Percentiles rank a stretch among this genome's conserved stretches.
Evolutionary conservation across 345 rosid species (phyloP).

Genomic region (Aquilaria yunnanensis): DNA sequence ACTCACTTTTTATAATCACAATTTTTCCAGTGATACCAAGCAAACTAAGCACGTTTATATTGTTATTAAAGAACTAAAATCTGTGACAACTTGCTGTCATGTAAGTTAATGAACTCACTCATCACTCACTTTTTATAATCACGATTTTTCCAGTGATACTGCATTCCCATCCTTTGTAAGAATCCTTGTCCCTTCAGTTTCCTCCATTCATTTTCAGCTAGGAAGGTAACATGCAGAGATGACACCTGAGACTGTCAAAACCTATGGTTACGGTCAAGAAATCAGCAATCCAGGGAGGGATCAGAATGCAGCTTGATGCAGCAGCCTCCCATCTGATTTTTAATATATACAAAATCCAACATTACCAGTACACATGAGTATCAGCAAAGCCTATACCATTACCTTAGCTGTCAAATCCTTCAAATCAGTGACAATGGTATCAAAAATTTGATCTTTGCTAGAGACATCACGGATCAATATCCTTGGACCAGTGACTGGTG

Average conservation of each 20-base stretch:
- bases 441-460: constrained; percentile 65
- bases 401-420: constrained; percentile 70
- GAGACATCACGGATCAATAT: constrained; percentile 55
- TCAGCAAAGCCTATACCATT: constrained; percentile 5
- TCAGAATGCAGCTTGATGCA: constrained; percentile 10
- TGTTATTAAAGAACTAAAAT: too few relatives aligned
- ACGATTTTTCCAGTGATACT: constrained; percentile 89
- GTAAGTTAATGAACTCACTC: neutral
- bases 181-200: constrained; percentile 65
- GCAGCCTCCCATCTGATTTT: neutral
- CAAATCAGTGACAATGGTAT: constrained; percentile 57
- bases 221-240: constrained; percentile 80
- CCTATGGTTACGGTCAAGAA: too few relatives aligned
- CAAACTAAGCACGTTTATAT: too few relatives aligned
- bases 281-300: constrained; percentile 3
- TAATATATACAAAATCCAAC: neutral
- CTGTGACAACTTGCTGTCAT: too few relatives aligned
- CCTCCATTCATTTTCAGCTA: constrained; percentile 76
- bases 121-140: constrained; percentile 64
- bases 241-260: constrained; percentile 64
- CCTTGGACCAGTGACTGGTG: constrained; percentile 95
- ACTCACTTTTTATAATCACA: constrained; percentile 72
- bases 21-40: constrained; percentile 87
- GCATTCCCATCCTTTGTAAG: constrained; percentile 86
- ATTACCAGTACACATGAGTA: neutral